These are phyloP conservation scores for Pseudofabraea citricarpa DNA, from an alignment of 2,329 filamentous ascomycete genomes.

Conservation along the genomic window DNA sequence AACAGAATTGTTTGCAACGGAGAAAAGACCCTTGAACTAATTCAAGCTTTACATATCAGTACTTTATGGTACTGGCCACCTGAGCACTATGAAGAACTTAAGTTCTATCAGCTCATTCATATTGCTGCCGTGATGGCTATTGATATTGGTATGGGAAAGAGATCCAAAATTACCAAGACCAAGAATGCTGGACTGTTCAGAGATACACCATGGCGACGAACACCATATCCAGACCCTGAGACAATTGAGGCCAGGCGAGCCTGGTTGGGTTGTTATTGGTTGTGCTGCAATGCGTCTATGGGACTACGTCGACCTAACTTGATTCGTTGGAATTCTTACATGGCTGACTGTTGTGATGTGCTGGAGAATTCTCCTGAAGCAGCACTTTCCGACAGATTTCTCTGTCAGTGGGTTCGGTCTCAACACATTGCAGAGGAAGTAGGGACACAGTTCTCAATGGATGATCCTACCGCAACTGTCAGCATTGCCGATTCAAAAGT, in stretches of 20 bases:
- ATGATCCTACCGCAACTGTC: constrained; percentile 33
- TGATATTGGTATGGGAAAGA: constrained; percentile 30
- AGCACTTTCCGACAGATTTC: constrained; percentile 31
- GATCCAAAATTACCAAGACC: constrained; percentile 20
- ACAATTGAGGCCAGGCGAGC: constrained; percentile 28
- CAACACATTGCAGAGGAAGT: constrained; percentile 51
- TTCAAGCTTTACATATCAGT: constrained; percentile 44
- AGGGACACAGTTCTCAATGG: constrained; percentile 49
- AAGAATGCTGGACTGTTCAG: constrained; percentile 36
- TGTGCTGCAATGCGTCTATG: constrained; percentile 36
- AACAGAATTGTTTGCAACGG: constrained; percentile 42
- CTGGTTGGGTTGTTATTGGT: constrained; percentile 30
- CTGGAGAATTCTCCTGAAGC: constrained; percentile 36
- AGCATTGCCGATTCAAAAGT: constrained; percentile 50
- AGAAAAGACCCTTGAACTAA: constrained; percentile 45
- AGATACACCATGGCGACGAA: constrained; percentile 37
- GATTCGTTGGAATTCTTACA: constrained; percentile 37
- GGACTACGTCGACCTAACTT: constrained; percentile 39
- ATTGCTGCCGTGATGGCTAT: constrained; percentile 45
- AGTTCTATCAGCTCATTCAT: constrained; percentile 47
- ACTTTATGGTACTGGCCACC: constrained; percentile 46
- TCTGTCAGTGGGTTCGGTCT: constrained; percentile 37
- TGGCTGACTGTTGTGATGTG: constrained; percentile 38
- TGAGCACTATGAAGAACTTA: constrained; percentile 39
- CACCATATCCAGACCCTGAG: constrained; percentile 27